These are phyloP conservation scores for Talaromyces sp. DNA, from an alignment of 2,329 filamentous ascomycete species.

Conservation along the genomic window DNA sequence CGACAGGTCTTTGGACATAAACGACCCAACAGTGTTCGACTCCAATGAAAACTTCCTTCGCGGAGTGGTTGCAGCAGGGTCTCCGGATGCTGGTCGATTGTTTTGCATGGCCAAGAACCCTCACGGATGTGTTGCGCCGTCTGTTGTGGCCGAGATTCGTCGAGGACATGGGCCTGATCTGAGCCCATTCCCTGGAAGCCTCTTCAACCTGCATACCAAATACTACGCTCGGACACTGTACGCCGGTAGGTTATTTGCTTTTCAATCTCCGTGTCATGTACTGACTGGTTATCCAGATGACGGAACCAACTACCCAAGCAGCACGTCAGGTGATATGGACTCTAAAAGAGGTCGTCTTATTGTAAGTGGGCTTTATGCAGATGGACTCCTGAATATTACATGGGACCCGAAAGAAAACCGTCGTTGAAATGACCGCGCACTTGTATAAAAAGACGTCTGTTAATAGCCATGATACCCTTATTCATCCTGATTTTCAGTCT, in stretches of 20 bases:
- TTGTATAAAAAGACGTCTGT: background rate
- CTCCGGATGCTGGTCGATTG: conserved; percentile 20
- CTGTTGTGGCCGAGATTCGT: conserved; percentile 24
- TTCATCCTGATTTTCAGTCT: background rate
- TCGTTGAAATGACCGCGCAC: background rate
- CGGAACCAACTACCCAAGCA: conserved; percentile 21
- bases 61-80: conserved; percentile 21
- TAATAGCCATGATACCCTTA: background rate
- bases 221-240: conserved; percentile 22
- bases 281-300: conserved; percentile 19
- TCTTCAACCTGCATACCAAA: conserved; percentile 16
- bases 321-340: conserved; percentile 23
- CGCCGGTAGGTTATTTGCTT: conserved; percentile 15
- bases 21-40: conserved; percentile 23
- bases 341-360: conserved; percentile 23
- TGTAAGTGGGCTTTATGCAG: conserved; percentile 22
- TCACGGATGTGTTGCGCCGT: conserved; percentile 21
- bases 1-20: conserved; percentile 20
- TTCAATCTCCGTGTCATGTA: background rate
- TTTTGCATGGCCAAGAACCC: conserved; percentile 22
- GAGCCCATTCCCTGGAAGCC: conserved; percentile 22
- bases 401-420: conserved; percentile 22
- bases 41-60: conserved; percentile 22
- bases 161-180: conserved; percentile 22
- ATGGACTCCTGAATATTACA: conserved; percentile 24